Evolutionary conservation across 2,329 filamentous ascomycete genomes (phyloP).

Genomic region (Neonectria sp.): DNA sequence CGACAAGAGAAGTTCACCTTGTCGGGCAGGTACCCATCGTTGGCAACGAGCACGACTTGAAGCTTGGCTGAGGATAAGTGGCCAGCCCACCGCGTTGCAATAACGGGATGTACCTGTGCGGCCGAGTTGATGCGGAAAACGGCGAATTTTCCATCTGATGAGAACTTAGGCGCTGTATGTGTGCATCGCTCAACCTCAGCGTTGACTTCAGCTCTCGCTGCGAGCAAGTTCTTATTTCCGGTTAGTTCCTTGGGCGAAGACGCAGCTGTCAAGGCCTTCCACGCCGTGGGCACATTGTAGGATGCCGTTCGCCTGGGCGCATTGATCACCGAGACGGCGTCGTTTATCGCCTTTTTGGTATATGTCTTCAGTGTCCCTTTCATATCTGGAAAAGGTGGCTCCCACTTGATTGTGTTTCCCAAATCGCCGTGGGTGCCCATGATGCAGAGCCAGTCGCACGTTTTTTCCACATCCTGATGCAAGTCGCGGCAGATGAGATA

Average conservation of each 20-base stretch:
- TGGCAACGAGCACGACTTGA: constrained; percentile 54
- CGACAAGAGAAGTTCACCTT: background rate
- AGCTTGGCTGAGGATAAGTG: constrained; percentile 71
- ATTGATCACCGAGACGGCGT: background rate
- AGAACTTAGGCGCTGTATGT: constrained; percentile 75
- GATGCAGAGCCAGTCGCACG: background rate
- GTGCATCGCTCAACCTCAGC: constrained; percentile 74
- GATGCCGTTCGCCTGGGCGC: background rate
- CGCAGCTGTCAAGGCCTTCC: background rate
- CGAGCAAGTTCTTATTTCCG: constrained; percentile 62
- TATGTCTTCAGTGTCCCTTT: background rate
- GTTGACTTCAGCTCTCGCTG: constrained; percentile 71
- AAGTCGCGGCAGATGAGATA: constrained; percentile 70
- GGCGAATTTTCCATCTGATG: constrained; percentile 72
- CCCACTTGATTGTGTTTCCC: background rate
- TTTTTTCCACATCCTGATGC: background rate
- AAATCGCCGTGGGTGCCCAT: background rate
- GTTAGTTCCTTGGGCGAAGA: constrained; percentile 56
- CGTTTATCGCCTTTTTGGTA: background rate
- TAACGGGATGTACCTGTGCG: constrained; percentile 77
- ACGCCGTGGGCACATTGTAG: background rate
- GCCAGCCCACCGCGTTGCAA: constrained; percentile 77
- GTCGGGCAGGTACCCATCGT: background rate
- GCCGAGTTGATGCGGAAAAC: constrained; percentile 73
- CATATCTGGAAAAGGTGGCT: background rate